Evolutionary conservation across 208 protist genomes (phyloP).

Genomic region (Trypanosoma rangeli): DNA sequence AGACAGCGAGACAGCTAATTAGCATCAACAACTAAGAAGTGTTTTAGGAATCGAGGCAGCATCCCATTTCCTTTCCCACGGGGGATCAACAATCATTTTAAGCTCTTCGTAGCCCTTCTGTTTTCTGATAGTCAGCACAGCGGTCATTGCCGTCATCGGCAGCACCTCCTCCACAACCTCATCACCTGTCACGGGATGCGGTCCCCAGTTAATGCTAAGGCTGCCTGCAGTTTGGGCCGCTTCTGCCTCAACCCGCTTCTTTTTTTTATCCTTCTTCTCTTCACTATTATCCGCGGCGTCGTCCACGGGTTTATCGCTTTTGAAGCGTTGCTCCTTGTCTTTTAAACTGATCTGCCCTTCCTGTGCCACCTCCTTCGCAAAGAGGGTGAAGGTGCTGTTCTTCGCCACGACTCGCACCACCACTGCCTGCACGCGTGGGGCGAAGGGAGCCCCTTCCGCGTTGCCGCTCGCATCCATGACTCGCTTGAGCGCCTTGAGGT

Average conservation of each 20-base stretch:
- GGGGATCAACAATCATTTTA: slow-evolving; percentile 61
- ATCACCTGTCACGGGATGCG: slow-evolving; percentile 31
- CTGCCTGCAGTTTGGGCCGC: neutral
- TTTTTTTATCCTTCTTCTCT: slow-evolving; percentile 27
- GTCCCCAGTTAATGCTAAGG: slow-evolving; percentile 23
- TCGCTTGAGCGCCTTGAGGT: slow-evolving; percentile 54
- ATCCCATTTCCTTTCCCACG: slow-evolving; percentile 44
- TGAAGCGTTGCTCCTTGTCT: slow-evolving; percentile 45
- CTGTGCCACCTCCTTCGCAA: slow-evolving; percentile 43
- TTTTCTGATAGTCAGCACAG: slow-evolving; percentile 35
- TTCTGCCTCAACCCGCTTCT: slow-evolving; percentile 9
- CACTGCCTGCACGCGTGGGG: slow-evolving; percentile 20
- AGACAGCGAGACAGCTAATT: neutral
- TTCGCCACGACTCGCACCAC: slow-evolving; percentile 17
- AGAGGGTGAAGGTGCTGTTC: slow-evolving; percentile 26
- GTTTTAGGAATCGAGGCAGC: neutral
- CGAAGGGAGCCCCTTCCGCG: neutral
- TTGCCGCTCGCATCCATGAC: slow-evolving; percentile 2
- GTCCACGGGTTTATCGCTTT: slow-evolving; percentile 10
- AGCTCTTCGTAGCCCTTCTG: slow-evolving; percentile 45
- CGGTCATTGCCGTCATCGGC: slow-evolving; percentile 42
- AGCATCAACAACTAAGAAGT: neutral
- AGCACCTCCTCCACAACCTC: slow-evolving; percentile 46
- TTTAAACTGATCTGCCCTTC: slow-evolving; percentile 51
- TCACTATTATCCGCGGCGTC: slow-evolving; percentile 6